Evolutionary conservation across 805 yeast species (phyloP), one percentile per base, ranked within the genome.

Genomic region (Sungouiozyma intestinalis): DNA sequence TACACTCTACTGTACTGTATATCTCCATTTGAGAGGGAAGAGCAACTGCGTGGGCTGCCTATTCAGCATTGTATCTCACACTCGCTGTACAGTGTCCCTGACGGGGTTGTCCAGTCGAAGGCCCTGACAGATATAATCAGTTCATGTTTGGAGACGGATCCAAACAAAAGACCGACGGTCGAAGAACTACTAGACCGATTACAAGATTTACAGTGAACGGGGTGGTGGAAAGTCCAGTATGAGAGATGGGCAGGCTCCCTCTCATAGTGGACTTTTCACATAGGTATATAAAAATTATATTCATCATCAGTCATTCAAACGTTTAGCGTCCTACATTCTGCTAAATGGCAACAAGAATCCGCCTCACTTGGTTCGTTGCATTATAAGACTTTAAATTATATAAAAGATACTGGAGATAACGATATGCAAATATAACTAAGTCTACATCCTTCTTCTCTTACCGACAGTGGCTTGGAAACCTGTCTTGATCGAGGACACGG

Each of bases 381-480:
- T n/a, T 16, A 33, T 16, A 33, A 33, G 24, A 20, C 16, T 20
- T 31, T 21, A 43, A 35, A 33, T 29, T 38, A 40, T 44, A 39
- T 40, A 36, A 31, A 36, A 20, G 40, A 36, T 35, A 35, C 16
- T 18, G 27, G 8, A 16, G n/a, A 18, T 35, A 31, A 31, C 32
- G 17, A 27, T 29, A 11, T 36, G 19, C 33, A 36, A 32, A 15
- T 27, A n/a, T n/a, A 29, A 35, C 15, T 33, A 15, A 38, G 34
- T 34, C 52, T 51, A 55, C 60, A 62, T 70, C 67, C 72, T 82
- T 78, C 79, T 84, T 80, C 90, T 84, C 67, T 83, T 81, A 55
- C 95, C 94, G 58, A 85, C 80, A 62, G 85, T 90, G 55, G 98
- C 99, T 73, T 88, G 96, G 95, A 85, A 92, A 82, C 99, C 99